A percentile compares a stretch with the other conserved stretches of the same genome.
Evolutionary conservation across 371 early-diverging fungal species (phyloP).

Genomic region (Mucor mucedo): DNA sequence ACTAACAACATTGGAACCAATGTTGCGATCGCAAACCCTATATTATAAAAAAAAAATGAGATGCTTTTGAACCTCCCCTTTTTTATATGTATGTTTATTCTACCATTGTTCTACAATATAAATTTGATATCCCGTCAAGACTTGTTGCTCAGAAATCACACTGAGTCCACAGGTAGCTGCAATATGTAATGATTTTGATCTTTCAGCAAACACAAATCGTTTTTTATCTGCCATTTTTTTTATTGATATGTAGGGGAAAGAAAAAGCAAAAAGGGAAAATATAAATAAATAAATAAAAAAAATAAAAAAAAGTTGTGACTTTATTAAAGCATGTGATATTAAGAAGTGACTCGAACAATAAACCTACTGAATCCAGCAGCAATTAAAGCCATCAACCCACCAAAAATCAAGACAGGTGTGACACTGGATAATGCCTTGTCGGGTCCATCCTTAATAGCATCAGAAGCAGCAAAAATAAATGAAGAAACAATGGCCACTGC

Average conservation of each 20-base stretch:
- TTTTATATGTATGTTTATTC: background rate
- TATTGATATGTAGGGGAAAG: background rate
- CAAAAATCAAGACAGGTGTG: slow-evolving; percentile 64
- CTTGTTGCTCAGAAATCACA: slow-evolving; percentile 49
- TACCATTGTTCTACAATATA: slow-evolving; percentile 78
- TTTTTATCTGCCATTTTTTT: slow-evolving; percentile 43
- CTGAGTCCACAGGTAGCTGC: slow-evolving; percentile 56
- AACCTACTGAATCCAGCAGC: slow-evolving; percentile 62
- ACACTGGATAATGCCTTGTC: slow-evolving; percentile 41
- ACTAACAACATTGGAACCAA: slow-evolving; percentile 60
- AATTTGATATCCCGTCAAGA: slow-evolving; percentile 64
- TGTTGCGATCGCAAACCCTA: slow-evolving; percentile 67
- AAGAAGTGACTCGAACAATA: slow-evolving; percentile 38
- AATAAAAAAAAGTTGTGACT: background rate
- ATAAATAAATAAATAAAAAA: background rate
- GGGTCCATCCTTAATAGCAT: slow-evolving; percentile 27
- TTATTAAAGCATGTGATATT: background rate
- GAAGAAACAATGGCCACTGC: slow-evolving; percentile 62
- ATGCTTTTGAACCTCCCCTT: background rate
- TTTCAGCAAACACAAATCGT: slow-evolving; percentile 62
- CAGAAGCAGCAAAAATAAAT: slow-evolving; percentile 55
- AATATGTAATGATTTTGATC: slow-evolving; percentile 49
- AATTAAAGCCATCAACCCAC: slow-evolving; percentile 67
- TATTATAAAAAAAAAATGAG: background rate
- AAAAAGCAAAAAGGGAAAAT: slow-evolving; percentile 2